A percentile compares a stretch with the other conserved stretches of the same genome.
Conservation (phyloP, 345 rosid genomes). For the Salix purpurea region DNA sequence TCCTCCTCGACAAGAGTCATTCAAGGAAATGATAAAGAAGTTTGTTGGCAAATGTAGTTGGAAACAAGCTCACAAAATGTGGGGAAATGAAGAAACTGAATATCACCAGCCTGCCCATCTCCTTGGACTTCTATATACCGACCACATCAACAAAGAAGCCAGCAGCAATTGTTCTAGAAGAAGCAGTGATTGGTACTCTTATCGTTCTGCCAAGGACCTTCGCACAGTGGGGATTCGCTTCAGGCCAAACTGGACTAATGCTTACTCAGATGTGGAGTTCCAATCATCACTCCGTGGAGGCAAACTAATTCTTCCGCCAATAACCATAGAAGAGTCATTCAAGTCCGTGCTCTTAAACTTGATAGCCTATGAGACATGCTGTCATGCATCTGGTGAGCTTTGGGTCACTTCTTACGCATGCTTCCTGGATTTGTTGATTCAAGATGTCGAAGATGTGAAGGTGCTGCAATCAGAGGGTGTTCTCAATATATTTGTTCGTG, state of each 20-base stretch:
- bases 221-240: neutral
- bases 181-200: neutral
- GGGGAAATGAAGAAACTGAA: too few species aligned
- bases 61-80: too few species aligned
- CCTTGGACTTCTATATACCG: neutral
- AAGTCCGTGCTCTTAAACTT: conserved; percentile 17
- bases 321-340: conserved; percentile 17
- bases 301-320: conserved; percentile 9
- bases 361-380: conserved; percentile 22
- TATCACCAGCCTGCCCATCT: neutral
- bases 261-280: neutral
- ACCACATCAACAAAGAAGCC: too few species aligned
- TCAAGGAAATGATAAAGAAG: too few species aligned
- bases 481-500: conserved; percentile 12
- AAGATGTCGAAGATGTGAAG: conserved; percentile 15
- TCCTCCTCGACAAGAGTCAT: too few species aligned
- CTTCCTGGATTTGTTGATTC: conserved; percentile 19
- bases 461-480: conserved; percentile 5
- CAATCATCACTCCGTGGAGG: neutral
- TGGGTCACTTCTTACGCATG: conserved; percentile 12
- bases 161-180: too few species aligned
- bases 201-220: neutral
- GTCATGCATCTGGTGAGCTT: neutral
- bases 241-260: neutral
- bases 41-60: too few species aligned